These are phyloP conservation scores for Acrodontium crateriforme DNA, from an alignment of 2,329 filamentous ascomycete species.

Conservation along the genomic window DNA sequence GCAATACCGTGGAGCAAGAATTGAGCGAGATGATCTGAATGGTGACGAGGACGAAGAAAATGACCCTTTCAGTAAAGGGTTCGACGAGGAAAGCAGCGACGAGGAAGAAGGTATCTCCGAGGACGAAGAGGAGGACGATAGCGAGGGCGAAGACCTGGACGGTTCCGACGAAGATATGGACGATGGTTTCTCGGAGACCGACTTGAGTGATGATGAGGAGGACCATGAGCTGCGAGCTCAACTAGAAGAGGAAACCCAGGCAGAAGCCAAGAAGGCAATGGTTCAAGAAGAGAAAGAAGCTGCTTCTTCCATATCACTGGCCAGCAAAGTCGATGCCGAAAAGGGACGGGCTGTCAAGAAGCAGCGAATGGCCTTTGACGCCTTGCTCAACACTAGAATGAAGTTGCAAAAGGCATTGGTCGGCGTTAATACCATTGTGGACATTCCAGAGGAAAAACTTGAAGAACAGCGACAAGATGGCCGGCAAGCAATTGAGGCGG, in stretches of 20 bases:
- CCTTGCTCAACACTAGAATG: slow-evolving; percentile 78
- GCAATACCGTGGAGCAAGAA: slow-evolving; percentile 63
- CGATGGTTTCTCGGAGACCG: slow-evolving; percentile 30
- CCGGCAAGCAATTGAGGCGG: slow-evolving; percentile 48
- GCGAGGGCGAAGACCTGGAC: slow-evolving; percentile 12
- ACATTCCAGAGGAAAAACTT: slow-evolving; percentile 18
- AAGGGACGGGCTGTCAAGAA: slow-evolving; percentile 79
- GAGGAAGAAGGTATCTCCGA: slow-evolving; percentile 16
- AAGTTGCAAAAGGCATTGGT: slow-evolving; percentile 84
- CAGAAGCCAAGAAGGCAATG: slow-evolving; percentile 54
- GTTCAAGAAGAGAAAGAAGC: slow-evolving; percentile 51
- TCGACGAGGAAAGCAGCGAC: slow-evolving; percentile 33
- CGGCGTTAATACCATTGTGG: slow-evolving; percentile 59
- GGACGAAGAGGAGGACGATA: slow-evolving; percentile 16
- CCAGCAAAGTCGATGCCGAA: slow-evolving; percentile 60
- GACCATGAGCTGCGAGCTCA: slow-evolving; percentile 18
- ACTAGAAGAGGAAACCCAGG: slow-evolving; percentile 28
- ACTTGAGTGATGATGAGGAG: slow-evolving; percentile 33
- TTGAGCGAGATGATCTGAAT: slow-evolving; percentile 56
- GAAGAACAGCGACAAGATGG: slow-evolving; percentile 27
- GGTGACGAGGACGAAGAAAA: slow-evolving; percentile 40
- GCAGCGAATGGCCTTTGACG: slow-evolving; percentile 76
- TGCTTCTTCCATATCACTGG: slow-evolving; percentile 49
- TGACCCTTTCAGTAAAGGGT: slow-evolving; percentile 32
- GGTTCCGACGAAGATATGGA: slow-evolving; percentile 13